Conservation (phyloP, 257 asterid species). For the Forsythia viridissima region DNA sequence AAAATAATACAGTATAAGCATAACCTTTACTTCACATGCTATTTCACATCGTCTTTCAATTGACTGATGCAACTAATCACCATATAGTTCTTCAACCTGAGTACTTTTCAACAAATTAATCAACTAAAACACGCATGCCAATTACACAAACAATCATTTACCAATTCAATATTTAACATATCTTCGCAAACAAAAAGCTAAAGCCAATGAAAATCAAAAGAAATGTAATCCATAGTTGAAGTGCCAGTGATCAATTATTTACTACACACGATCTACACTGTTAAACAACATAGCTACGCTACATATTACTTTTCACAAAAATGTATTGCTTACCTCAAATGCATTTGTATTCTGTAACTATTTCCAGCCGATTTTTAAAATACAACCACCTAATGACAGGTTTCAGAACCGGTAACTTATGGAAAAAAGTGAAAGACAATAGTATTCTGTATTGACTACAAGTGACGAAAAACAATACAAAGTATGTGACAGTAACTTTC, state of each 20-base stretch:
- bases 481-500: conserved; percentile 16
- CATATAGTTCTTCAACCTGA: neutral
- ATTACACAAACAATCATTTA: neutral
- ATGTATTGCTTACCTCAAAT: neutral
- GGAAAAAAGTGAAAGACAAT: conserved; percentile 3
- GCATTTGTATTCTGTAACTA: neutral
- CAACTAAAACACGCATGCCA: neutral
- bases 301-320: neutral
- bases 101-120: neutral
- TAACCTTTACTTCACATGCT: no score
- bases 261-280: no score
- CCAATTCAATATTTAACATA: no score
- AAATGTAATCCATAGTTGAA: neutral
- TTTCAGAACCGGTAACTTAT: neutral
- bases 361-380: neutral
- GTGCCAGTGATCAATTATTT: neutral
- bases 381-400: neutral
- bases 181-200: neutral
- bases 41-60: no score
- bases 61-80: no score
- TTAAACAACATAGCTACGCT: neutral
- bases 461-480: conserved; percentile 17
- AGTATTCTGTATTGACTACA: conserved; percentile 23
- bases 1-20: no score
- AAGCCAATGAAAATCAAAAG: neutral